These are phyloP conservation scores for Marsdenia floribunda DNA, from an alignment of 257 asterid genomes.

Conservation along the genomic window DNA sequence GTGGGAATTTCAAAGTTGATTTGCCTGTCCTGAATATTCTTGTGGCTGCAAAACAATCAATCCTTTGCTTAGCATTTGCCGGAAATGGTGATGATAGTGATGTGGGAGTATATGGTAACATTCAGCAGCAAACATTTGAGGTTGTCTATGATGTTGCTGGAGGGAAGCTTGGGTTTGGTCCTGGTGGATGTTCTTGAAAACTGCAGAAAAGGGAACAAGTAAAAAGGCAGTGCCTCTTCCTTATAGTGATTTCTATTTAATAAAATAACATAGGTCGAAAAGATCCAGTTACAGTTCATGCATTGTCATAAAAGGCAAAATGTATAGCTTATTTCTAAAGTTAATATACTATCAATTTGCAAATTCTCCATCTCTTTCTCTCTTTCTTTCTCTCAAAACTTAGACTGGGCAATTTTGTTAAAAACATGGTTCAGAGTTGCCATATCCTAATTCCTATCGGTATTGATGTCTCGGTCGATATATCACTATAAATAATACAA, in stretches of 20 bases:
- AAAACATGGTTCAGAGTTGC: no score
- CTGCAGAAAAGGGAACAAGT: neutral
- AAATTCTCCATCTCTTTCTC: no score
- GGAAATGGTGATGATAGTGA: conserved; percentile 31
- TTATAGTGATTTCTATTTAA: neutral
- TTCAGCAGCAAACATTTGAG: conserved; percentile 63
- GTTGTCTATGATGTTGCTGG: conserved; percentile 70
- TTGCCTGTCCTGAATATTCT: conserved; percentile 37
- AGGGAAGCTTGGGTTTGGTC: conserved; percentile 57
- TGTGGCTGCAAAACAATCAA: neutral
- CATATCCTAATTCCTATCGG: no score
- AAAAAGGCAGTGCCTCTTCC: neutral
- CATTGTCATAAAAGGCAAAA: neutral
- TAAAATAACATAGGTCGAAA: neutral
- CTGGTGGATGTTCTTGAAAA: conserved; percentile 43
- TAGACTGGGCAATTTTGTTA: no score
- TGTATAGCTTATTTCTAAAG: neutral
- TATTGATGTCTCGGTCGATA: no score
- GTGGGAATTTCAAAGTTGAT: conserved; percentile 39
- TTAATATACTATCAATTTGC: neutral
- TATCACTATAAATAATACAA: no score
- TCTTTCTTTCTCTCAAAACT: no score
- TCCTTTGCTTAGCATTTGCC: conserved; percentile 61
- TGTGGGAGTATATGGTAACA: conserved; percentile 51
- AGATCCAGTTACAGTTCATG: neutral